A percentile compares a stretch with the other conserved stretches of the same genome.
Conservation (phyloP, 73 alveolate species). For the Paramecium sonneborni region DNA sequence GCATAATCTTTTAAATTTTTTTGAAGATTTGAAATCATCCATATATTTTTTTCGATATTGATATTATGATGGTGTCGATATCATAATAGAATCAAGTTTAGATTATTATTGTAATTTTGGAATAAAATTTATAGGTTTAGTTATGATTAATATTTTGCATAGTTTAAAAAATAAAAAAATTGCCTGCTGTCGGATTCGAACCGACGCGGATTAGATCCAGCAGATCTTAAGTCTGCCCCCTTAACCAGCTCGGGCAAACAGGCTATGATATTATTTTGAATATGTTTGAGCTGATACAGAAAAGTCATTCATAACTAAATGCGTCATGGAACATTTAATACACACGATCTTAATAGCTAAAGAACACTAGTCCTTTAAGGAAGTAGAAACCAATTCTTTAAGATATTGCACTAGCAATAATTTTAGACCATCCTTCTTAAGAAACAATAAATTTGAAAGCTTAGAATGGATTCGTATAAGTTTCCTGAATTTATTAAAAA, state of each 20-base stretch:
- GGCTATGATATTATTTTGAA: slow-evolving; percentile 62
- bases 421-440: slow-evolving; percentile 6
- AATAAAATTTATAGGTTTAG: too few relatives aligned
- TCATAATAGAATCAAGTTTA: too few relatives aligned
- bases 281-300: not conserved
- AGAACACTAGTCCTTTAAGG: slow-evolving; percentile 33
- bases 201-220: slow-evolving; percentile 92
- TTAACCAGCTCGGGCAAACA: slow-evolving; percentile 94
- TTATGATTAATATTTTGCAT: not conserved
- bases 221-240: slow-evolving; percentile 96
- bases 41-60: too few relatives aligned
- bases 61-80: too few relatives aligned
- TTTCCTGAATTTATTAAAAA: not conserved
- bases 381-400: slow-evolving; percentile 16
- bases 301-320: not conserved
- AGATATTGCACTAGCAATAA: slow-evolving; percentile 15
- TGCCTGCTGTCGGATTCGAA: slow-evolving; percentile 90
- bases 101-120: too few relatives aligned
- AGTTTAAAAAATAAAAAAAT: slow-evolving; percentile 38
- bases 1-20: too few relatives aligned
- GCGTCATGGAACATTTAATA: not conserved
- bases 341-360: not conserved
- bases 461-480: slow-evolving; percentile 17
- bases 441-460: not conserved
- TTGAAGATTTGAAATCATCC: too few relatives aligned